Base-by-base conservation (phyloP, 2,329 filamentous ascomycete genomes). In the Aureobasidium sp. region DNA sequence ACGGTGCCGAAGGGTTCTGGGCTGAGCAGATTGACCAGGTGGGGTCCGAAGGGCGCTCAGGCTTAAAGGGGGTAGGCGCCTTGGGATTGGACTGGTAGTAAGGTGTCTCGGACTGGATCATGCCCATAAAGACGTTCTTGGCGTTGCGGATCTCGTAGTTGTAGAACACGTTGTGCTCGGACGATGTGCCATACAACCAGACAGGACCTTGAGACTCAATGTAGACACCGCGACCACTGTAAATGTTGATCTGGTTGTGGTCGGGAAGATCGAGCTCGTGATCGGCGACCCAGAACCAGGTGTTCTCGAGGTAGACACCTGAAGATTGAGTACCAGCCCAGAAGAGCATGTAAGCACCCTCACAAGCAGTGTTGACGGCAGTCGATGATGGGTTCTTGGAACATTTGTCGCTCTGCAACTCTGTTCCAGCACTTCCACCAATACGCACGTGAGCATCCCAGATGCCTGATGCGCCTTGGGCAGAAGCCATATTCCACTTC, bases 361-460 rank as follows among this genome's bases (percentile, higher is more conserved):
- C 77, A 70, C 90, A 95, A 30, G 81, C 73, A 2, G 78, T 65
- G 60, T 87, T 83, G 59, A 84, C 78, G 3, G 71, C 68, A 47
- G 85, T 81, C 5, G 76, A 78, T 47, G 77, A 75, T 37, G 86
- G 86, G 58, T 84, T 86, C 78, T 94, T 94, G 67, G 79, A 70
- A 74, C 90, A 96, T 53, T 77, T 83, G 68, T 88, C 78, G 16
- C 84, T 85, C 70, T 94, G 88, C n/a, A 97, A 79, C 59, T 87
- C 71, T 24, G 90, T 94, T 56, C 91, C 91, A 4, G 86, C 84
- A 52, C 85, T 84, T 38, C 93, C 93, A 62, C 90, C 91, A 62
- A 98, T 81, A 64, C 93, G 88, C 72, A 93, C 85, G 75, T 98
- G 93, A n/a, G 90, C 84, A 64, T 98, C 93, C 88, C 90, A 98